phyloP scores from a whole-genome alignment of 176 grass and related monocot genomes.

The Echinochloa phyllopogon region DNA sequence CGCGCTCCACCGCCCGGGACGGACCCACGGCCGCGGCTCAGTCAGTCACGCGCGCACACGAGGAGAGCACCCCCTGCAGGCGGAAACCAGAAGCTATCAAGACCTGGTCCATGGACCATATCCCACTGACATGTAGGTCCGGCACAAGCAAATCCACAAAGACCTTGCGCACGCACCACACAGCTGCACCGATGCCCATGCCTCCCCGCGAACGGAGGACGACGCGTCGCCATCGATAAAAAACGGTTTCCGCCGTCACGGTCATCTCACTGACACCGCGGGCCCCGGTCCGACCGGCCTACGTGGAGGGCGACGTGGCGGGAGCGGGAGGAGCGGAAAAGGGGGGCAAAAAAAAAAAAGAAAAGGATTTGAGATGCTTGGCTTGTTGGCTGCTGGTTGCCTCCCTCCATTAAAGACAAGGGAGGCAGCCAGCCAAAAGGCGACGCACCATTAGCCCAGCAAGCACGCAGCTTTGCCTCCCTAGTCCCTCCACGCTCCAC shows the following conservation, averaged over 20 bases:
- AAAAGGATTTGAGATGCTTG: slow-evolving; percentile 44
- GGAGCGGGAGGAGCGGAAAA: not conserved
- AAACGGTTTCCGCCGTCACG: not conserved
- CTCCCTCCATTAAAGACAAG: slow-evolving; percentile 75
- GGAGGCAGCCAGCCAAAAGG: slow-evolving; percentile 33
- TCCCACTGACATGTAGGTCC: not conserved
- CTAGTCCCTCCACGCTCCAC: not conserved
- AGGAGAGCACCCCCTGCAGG: not conserved
- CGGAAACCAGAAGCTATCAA: not conserved
- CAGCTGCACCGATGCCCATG: not conserved
- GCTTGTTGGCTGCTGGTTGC: slow-evolving; percentile 47
- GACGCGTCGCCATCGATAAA: not conserved
- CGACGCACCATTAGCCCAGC: slow-evolving; percentile 47
- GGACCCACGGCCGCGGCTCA: slow-evolving; percentile 2
- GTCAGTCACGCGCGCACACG: slow-evolving; percentile 7
- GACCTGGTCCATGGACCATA: not conserved
- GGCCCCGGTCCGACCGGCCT: not conserved
- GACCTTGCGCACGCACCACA: not conserved
- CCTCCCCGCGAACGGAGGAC: not conserved
- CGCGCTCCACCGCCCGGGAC: not conserved
- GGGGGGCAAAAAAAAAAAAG: no score
- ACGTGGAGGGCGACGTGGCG: not conserved
- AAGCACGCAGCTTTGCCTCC: slow-evolving; percentile 25
- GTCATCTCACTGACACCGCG: not conserved
- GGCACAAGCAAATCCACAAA: accelerated